A percentile compares a stretch with the other conserved stretches of the same genome.
Conservation (phyloP, 805 yeast genomes). For the Phaffomyces opuntiae region DNA sequence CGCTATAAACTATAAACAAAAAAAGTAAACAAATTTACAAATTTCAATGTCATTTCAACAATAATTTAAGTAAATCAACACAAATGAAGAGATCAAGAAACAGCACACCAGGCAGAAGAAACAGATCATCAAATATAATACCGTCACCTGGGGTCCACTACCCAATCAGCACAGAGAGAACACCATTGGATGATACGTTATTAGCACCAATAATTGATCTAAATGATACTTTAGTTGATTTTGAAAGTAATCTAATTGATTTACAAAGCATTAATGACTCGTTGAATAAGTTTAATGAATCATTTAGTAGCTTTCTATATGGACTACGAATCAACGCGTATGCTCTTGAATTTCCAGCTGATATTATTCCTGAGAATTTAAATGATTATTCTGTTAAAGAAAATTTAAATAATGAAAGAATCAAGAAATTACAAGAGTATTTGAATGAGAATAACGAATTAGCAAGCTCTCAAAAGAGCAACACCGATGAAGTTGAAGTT, state of each 20-base stretch:
- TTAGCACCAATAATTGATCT: conserved; percentile 37
- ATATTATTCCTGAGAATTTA: conserved; percentile 12
- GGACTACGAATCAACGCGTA: conserved; percentile 83
- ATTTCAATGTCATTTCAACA: not conserved
- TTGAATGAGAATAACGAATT: conserved; percentile 6
- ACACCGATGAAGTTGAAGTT: conserved; percentile 27
- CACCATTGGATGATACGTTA: conserved; percentile 35
- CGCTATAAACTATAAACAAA: no score
- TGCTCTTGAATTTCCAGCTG: conserved; percentile 60
- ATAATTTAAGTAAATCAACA: not conserved
- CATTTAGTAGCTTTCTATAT: conserved; percentile 67
- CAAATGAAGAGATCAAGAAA: conserved; percentile 9
- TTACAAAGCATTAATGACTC: conserved; percentile 56
- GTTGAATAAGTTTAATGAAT: conserved; percentile 64
- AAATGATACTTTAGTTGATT: conserved; percentile 43
- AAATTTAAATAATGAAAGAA: conserved; percentile 17
- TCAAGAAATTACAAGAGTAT: conserved; percentile 14
- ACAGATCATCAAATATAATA: conserved; percentile 29
- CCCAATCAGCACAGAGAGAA: conserved; percentile 31
- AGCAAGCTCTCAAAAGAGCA: conserved; percentile 5
- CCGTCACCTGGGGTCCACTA: conserved; percentile 41
- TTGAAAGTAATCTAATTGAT: conserved; percentile 52
- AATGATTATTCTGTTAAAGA: conserved; percentile 8
- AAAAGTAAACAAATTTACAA: no score
- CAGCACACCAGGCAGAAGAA: conserved; percentile 31